phyloP scores from a whole-genome alignment of 495 filamentous ascomycete species.

The Neurospora sp. region DNA sequence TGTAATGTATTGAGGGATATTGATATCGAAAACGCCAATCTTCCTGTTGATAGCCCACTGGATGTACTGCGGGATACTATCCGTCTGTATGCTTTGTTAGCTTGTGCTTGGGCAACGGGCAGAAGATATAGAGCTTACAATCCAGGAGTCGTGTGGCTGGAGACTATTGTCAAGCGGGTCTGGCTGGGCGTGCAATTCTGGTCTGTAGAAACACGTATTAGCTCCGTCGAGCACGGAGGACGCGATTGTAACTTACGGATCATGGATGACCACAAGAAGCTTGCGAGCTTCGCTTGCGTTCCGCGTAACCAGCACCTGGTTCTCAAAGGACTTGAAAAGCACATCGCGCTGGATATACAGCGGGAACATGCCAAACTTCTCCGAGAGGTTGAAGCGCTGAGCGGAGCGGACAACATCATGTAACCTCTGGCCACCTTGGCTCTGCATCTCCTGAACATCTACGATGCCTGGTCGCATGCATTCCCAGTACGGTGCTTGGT shows the following conservation, averaged over 20 bases:
- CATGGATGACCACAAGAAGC: conserved; percentile 70
- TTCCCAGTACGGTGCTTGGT: conserved; percentile 49
- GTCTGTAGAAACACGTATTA: conserved; percentile 35
- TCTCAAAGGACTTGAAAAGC: conserved; percentile 69
- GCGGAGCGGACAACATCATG: conserved; percentile 65
- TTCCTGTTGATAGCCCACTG: conserved; percentile 64
- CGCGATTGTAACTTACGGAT: conserved; percentile 47
- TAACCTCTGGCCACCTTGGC: conserved; percentile 23
- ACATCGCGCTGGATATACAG: conserved; percentile 60
- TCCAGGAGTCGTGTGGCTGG: conserved; percentile 72
- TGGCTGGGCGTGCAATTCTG: conserved; percentile 57
- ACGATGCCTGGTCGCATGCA: conserved; percentile 47
- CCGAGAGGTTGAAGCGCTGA: conserved; percentile 56
- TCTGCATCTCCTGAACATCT: conserved; percentile 28
- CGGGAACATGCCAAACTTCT: conserved; percentile 62
- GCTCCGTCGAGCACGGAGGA: background rate
- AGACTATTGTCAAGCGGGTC: conserved; percentile 58
- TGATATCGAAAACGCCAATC: conserved; percentile 80
- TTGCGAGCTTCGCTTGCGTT: conserved; percentile 26
- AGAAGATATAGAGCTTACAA: conserved; percentile 50
- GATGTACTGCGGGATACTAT: conserved; percentile 66
- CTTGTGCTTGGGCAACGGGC: conserved; percentile 2
- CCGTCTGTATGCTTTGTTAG: conserved; percentile 50
- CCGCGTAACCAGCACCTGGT: conserved; percentile 77
- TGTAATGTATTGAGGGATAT: conserved; percentile 66